Evolutionary conservation across 2,329 filamentous ascomycete genomes (phyloP), one percentile per base, ranked within the genome.

Genomic region (Proliferodiscus dingleyae): DNA sequence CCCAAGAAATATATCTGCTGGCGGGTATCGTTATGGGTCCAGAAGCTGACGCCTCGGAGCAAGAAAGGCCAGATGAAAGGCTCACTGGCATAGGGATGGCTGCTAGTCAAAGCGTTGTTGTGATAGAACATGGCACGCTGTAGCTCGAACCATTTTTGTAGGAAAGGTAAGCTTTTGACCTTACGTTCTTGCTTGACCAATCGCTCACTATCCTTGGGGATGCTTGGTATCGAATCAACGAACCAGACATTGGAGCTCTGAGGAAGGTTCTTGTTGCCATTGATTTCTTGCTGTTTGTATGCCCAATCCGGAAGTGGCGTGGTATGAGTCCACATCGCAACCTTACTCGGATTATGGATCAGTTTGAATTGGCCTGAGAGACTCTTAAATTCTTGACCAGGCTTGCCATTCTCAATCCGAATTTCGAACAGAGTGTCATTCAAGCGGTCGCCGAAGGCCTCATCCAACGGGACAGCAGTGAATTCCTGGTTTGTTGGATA

Each of bases 101-200:
- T 95, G 71, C 89, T 94, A 36, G 93, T 98, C 64, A 98, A 74
- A 61, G 94, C 91, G 68, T 90, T 97, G 78, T 98, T 98, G 76
- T 98, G 93, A 78, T 87, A 91, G 78, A 98, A 98, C 90, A 98
- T 98, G 60, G 90, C 89, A 40, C 91, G 82, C 70, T 98, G 93
- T 47, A 98, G 78, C 73, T 98, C 93, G 54, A 96, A 81, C 77
- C 91, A 98, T 73, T 98, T 98, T 62, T 79, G 81, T 55, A 96
- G 71, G 77, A 98, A 98, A 15, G 90, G 83, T 61, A 97, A 67
- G 16, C 75, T 75, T 74, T 94, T 96, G 63, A 91, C 78, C 70
- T 91, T 77, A 59, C 82, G 83, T 60, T 83, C 78, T 51, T 87
- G 78, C 71, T 86, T 93, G 49, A 81, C 71, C 51, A 88, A 80